phyloP scores from a whole-genome alignment of 2,329 filamentous ascomycete species.

The Aspergillus sp. region DNA sequence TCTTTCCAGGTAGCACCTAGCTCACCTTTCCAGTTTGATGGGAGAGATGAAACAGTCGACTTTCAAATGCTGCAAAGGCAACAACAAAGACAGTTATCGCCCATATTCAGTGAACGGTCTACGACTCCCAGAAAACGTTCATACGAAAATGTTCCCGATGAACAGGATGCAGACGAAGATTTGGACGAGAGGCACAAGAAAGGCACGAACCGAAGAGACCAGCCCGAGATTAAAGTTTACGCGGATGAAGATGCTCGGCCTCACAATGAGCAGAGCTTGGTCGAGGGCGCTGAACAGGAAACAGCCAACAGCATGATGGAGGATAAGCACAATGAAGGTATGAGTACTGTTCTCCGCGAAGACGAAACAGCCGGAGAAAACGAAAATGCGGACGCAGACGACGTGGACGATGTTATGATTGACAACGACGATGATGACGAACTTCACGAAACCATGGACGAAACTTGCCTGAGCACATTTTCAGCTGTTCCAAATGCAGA shows the following conservation, averaged over 20 bases:
- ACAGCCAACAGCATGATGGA: conserved; percentile 33
- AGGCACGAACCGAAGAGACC: conserved; percentile 16
- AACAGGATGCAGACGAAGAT: conserved; percentile 4
- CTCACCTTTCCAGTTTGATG: conserved; percentile 33
- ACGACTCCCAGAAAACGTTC: conserved; percentile 18
- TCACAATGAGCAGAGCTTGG: conserved; percentile 13
- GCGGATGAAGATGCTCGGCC: conserved; percentile 22
- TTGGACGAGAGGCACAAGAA: conserved; percentile 21
- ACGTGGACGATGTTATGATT: conserved; percentile 23
- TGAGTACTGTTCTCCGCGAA: conserved; percentile 37
- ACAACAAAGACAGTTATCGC: conserved; percentile 8
- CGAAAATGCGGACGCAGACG: conserved; percentile 14
- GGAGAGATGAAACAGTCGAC: conserved; percentile 30
- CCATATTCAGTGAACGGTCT: conserved; percentile 6
- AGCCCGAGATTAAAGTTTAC: conserved; percentile 21
- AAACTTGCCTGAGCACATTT: conserved; percentile 69
- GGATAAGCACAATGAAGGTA: conserved; percentile 35
- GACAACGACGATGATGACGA: conserved; percentile 13
- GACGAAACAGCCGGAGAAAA: conserved; percentile 16
- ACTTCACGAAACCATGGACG: conserved; percentile 32
- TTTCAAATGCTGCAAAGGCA: conserved; percentile 14
- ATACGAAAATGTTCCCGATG: conserved; percentile 15
- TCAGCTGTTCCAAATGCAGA: conserved; percentile 74
- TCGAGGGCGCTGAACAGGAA: conserved; percentile 9
- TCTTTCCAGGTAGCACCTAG: conserved; percentile 23